These are phyloP conservation scores for Berkeleyomyces rouxiae DNA, from an alignment of 2,329 filamentous ascomycete species.

Conservation along the genomic window DNA sequence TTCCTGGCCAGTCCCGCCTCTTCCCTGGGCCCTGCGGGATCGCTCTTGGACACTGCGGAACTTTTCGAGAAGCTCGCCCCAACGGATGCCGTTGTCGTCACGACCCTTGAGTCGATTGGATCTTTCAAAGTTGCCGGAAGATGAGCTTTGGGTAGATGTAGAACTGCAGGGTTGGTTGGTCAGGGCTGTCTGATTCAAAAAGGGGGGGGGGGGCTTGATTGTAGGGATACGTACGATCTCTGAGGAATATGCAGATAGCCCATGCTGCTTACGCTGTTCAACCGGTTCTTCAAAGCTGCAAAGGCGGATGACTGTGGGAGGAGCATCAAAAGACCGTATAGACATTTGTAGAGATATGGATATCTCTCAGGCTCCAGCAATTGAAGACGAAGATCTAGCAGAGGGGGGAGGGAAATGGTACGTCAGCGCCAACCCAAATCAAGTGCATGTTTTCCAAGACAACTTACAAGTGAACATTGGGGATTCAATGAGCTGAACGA, in stretches of 20 bases:
- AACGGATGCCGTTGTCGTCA: constrained; percentile 73
- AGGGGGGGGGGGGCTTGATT: neutral
- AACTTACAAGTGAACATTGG: constrained; percentile 86
- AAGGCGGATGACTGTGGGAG: constrained; percentile 97
- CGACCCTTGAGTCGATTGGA: constrained; percentile 64
- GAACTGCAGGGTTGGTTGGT: constrained; percentile 13
- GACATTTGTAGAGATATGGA: constrained; percentile 90
- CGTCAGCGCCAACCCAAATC: neutral
- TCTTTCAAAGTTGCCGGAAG: constrained; percentile 52
- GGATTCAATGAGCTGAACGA: constrained; percentile 90
- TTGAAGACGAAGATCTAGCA: constrained; percentile 73
- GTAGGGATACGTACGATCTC: constrained; percentile 45
- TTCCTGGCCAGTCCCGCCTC: constrained; percentile 35
- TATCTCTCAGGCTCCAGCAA: constrained; percentile 89
- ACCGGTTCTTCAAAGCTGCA: constrained; percentile 83
- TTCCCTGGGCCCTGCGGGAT: constrained; percentile 52
- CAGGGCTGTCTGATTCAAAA: neutral
- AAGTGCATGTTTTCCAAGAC: neutral
- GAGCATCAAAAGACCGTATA: constrained; percentile 93
- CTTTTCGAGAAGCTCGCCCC: constrained; percentile 86
- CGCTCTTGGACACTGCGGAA: constrained; percentile 84
- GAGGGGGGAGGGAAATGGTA: neutral
- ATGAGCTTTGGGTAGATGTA: constrained; percentile 33
- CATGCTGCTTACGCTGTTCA: constrained; percentile 95
- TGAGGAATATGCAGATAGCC: constrained; percentile 77